A percentile compares a stretch with the other conserved stretches of the same genome.
Conservation (phyloP, 495 filamentous ascomycete genomes). For the Aspergillus homomorphus region DNA sequence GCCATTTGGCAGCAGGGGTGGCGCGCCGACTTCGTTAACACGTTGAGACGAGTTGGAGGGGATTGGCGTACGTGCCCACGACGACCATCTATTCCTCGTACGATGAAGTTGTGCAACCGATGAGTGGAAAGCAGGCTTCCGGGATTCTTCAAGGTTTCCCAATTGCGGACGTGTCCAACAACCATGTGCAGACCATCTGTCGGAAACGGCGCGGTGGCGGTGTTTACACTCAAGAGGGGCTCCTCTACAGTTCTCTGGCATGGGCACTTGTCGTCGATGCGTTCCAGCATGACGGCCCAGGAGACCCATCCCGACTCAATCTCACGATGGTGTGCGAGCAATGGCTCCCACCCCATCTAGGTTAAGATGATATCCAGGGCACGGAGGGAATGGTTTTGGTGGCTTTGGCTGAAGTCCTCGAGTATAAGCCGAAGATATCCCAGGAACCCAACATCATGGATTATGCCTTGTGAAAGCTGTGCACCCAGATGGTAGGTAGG, state of each 20-base stretch:
- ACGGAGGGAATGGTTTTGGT: conserved; percentile 32
- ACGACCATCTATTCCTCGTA: conserved; percentile 44
- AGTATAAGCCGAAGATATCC: conserved; percentile 13
- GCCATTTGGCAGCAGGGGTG: conserved; percentile 44
- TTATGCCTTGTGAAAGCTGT: conserved; percentile 20
- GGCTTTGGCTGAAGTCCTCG: conserved; percentile 16
- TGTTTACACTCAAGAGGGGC: conserved; percentile 44
- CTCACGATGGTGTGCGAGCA: conserved; percentile 28
- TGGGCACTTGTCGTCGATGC: conserved; percentile 45
- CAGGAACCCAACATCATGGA: conserved; percentile 20
- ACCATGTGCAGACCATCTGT: conserved; percentile 41
- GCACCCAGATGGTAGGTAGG: no score
- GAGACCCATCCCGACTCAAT: conserved; percentile 25
- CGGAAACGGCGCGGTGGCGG: conserved; percentile 30
- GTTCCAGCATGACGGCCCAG: conserved; percentile 38
- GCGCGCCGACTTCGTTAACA: conserved; percentile 36
- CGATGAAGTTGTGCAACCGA: conserved; percentile 48
- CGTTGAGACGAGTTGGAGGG: conserved; percentile 35
- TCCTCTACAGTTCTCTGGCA: conserved; percentile 43
- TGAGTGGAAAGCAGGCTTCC: conserved; percentile 41
- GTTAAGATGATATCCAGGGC: conserved; percentile 31
- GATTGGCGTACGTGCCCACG: conserved; percentile 50
- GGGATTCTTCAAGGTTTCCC: conserved; percentile 34
- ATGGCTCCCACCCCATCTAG: conserved; percentile 29
- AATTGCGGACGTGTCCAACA: conserved; percentile 44